Evolutionary conservation across 1,284 basidiomycete species (phyloP), one percentile per base, ranked within the genome.

Genomic region (Tremellales sp.): DNA sequence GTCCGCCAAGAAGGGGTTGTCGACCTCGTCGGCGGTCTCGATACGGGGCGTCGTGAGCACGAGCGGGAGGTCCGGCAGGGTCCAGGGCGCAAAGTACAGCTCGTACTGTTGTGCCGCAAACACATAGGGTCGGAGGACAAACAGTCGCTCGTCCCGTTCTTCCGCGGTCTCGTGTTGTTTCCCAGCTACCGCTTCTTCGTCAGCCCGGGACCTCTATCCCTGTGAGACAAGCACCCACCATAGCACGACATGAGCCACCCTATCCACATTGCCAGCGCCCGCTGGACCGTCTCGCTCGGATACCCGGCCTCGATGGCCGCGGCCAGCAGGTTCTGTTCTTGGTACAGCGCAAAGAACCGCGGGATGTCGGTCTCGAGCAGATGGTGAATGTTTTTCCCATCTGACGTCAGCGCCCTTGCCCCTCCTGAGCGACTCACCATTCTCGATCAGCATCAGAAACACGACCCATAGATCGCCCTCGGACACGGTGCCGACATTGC

Each of bases 371-470:
- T 29, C 0, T 45, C 33, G 38, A 74, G 53, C 40, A 88, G 76
- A 63, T 84, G 84, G 3, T 61, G 67, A 22, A 77, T 69, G 63
- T 89, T 89, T 68, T 79, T 80, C 26, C 84, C 85, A 65, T 89
- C 74, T 72, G 47, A 16, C 3, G 40, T 40, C 39, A 41, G 36
- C 13, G 24, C 21, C 13, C 31, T 44, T 12, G 26, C 21, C 41
- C 19, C 32, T 27, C 26, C 13, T 13, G 35, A 9, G 21, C 22
- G 16, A 63, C 70, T 43, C 28, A 70, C 72, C 72, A 73, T 86
- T 84, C 61, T 88, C 86, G 6, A 81, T 70, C 57, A 85, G 65
- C 78, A 88, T 81, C 43, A 85, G 60, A 54, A 81, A 83, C 0
- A 78, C 74, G 0, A 73, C 73, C 74, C 79, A 81, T 9, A 86